phyloP scores from a whole-genome alignment of 768 basidiomycete species.

The Suillus occidentalis region DNA sequence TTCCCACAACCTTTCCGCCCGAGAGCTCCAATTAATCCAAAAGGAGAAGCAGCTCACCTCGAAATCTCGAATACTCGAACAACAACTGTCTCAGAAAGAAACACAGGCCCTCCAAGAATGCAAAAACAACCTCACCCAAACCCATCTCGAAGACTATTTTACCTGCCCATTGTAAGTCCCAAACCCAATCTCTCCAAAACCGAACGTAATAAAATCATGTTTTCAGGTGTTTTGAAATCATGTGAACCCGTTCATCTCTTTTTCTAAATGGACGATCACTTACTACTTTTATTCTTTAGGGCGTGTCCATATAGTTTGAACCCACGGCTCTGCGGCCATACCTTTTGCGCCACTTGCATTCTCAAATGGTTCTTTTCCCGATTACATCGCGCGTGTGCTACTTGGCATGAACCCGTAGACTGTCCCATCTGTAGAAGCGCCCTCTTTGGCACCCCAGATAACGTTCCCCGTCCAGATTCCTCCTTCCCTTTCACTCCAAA shows the following conservation, averaged over 20 bases:
- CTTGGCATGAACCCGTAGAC: slow-evolving; percentile 67
- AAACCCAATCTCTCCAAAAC: slow-evolving; percentile 9
- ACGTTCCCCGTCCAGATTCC: slow-evolving; percentile 45
- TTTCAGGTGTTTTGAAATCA: slow-evolving; percentile 61
- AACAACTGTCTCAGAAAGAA: slow-evolving; percentile 43
- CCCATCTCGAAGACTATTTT: slow-evolving; percentile 60
- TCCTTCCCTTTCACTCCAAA: slow-evolving; percentile 68
- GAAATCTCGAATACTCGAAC: slow-evolving; percentile 39
- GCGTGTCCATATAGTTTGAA: slow-evolving; percentile 58
- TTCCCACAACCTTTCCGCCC: background rate
- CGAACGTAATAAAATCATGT: slow-evolving; percentile 9
- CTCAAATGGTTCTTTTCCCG: slow-evolving; percentile 70
- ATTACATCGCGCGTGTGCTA: slow-evolving; percentile 59
- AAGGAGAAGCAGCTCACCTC: slow-evolving; percentile 41
- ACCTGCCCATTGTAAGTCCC: slow-evolving; percentile 59
- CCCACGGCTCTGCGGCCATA: slow-evolving; percentile 61
- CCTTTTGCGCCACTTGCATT: slow-evolving; percentile 67
- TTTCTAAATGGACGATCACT: background rate
- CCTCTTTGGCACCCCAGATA: slow-evolving; percentile 52
- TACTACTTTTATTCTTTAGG: slow-evolving; percentile 19
- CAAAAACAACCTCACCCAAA: slow-evolving; percentile 37
- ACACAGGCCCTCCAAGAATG: slow-evolving; percentile 44
- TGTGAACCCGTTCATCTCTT: slow-evolving; percentile 33
- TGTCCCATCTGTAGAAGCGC: slow-evolving; percentile 66
- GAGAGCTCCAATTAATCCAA: slow-evolving; percentile 36